A percentile compares a stretch with the other conserved stretches of the same genome.
Evolutionary conservation across 208 protist genomes (phyloP).

Genomic region (Balamuthia mandrillaris): DNA sequence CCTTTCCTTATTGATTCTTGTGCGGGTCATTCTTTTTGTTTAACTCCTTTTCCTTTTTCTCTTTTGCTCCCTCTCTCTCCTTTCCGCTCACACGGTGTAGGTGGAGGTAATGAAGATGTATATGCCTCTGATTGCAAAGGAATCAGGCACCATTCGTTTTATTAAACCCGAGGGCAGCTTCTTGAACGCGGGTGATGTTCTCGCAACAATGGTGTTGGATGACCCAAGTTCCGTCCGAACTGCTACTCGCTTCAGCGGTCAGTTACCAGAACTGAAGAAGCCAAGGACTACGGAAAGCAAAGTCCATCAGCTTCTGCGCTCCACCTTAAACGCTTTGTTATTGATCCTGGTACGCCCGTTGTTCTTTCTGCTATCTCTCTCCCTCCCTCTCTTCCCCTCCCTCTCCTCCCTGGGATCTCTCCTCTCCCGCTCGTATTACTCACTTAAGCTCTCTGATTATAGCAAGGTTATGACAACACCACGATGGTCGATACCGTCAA

Average conservation of each 20-base stretch:
- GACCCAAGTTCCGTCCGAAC: conserved; percentile 77
- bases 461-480: neutral
- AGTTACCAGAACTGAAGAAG: neutral
- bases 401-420: neutral
- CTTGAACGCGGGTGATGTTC: conserved; percentile 84
- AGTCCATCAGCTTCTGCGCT: neutral
- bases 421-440: neutral
- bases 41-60: too few species aligned
- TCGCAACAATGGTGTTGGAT: conserved; percentile 87
- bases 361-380: too few species aligned
- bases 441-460: too few species aligned
- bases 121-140: conserved; percentile 81
- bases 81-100: too few species aligned
- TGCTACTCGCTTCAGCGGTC: neutral
- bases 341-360: neutral
- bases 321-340: neutral
- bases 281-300: neutral
- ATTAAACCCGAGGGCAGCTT: conserved; percentile 76
- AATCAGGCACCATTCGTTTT: conserved; percentile 71
- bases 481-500: neutral
- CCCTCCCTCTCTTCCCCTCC: too few species aligned
- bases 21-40: too few species aligned
- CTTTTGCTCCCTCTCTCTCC: too few species aligned
- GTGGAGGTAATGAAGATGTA: conserved; percentile 99
- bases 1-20: too few species aligned